Base-by-base conservation (phyloP, 106 monocot species). In the Dactylorhiza incarnata region DNA sequence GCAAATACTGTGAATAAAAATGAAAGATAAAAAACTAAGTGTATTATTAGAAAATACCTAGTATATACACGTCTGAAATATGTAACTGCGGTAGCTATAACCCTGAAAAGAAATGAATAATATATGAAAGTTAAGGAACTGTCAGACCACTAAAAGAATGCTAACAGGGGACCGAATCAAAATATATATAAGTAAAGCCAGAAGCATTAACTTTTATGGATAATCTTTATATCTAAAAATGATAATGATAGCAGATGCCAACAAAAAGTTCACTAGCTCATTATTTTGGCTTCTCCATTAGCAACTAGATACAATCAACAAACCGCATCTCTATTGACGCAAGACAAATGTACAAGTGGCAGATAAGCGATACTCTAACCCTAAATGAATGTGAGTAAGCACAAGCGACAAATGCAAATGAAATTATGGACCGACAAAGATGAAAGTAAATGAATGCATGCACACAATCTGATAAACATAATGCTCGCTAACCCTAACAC, bases 41-140 rank as follows among this genome's bases (percentile, higher is more conserved):
- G 8, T 69, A 54, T 22, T 66, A 22, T 55, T 7, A 73, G 7
- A 55, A 63, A 50, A 82, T 89, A 99, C 97, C 89, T 94, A 23
- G 89, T 84, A 83, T 94, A 99, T n/a, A 99, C 97, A 75, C 97
- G 97, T 78, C 97, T 87, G 74, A 99, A 91, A 82, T 99, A 99
- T 82, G 91, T 85, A 55, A 89, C 89, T 76, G 97, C 99, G 24
- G 99, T 99, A 51, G 99, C 99, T 75, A 92, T 88, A 76, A 99
- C 99, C 87, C 99, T 99, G 89, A 85, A 87, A 86, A 26, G 4
- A 70, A 50, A 74, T 52, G 29, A 76, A 48, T 56, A 71, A 71
- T 4, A 48, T 9, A 71, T 9, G 20, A n/a, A 48, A 19, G 9
- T 20, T 20, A 48, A 45, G 4, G 4, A 1, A 8, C 49, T 19